Evolutionary conservation across 148 eudicot genomes (phyloP).

Genomic region (Nyssa sinensis): DNA sequence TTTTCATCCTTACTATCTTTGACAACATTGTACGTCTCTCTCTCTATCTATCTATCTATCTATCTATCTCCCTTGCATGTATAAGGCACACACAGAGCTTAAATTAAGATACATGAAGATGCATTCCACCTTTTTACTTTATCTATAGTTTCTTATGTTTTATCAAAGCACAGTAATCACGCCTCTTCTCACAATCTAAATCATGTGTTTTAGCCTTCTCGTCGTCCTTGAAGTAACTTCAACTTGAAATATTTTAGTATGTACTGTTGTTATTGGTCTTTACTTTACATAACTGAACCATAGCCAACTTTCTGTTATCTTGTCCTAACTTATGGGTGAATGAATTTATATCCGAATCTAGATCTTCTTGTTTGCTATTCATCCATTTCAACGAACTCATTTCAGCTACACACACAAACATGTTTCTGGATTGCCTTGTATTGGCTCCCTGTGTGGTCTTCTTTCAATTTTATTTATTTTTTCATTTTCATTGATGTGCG

Average conservation of each 20-base stretch:
- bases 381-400: no score
- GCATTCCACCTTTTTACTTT: not conserved
- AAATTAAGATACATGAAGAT: not conserved
- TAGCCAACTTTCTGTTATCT: not conserved
- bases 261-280: not conserved
- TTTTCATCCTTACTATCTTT: slow-evolving; percentile 40
- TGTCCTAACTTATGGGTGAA: not conserved
- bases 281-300: not conserved
- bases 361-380: no score
- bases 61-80: no score
- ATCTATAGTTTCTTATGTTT: not conserved
- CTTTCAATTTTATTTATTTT: no score
- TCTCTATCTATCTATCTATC: slow-evolving; percentile 11
- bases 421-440: no score
- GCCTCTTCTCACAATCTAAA: not conserved
- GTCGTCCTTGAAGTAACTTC: no score
- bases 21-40: slow-evolving; percentile 50
- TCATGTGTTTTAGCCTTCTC: not conserved
- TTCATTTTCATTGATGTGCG: not conserved
- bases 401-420: not conserved
- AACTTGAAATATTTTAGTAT: not conserved
- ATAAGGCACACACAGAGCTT: not conserved
- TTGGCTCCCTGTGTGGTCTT: no score
- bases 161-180: not conserved
- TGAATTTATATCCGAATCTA: not conserved